phyloP scores from a whole-genome alignment of 352 stramenopile species.

The Globisporangium acanthophoron region DNA sequence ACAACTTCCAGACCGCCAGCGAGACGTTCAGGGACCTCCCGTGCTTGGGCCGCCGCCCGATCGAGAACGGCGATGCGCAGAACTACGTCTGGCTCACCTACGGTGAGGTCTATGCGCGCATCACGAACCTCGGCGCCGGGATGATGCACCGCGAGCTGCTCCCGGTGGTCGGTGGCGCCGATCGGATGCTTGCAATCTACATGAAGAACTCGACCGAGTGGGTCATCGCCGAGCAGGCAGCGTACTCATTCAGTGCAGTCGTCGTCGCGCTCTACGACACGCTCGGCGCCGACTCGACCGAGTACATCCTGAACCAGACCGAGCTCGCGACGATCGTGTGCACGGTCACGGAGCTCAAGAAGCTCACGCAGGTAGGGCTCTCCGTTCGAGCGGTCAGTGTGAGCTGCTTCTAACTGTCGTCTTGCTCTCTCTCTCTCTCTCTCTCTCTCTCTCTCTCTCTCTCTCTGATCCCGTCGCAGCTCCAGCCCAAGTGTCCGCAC shows the following conservation, averaged over 20 bases:
- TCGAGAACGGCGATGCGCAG: constrained; percentile 24
- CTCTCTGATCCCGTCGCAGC: background rate
- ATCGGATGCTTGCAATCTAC: constrained; percentile 90
- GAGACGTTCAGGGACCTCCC: constrained; percentile 20
- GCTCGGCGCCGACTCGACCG: constrained; percentile 61
- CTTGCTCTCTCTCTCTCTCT: background rate
- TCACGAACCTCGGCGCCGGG: constrained; percentile 30
- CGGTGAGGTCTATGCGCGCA: constrained; percentile 23
- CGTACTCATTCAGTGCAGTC: constrained; percentile 31
- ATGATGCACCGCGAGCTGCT: constrained; percentile 45
- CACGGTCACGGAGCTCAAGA: constrained; percentile 42
- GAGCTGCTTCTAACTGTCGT: background rate
- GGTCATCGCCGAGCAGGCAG: constrained; percentile 89
- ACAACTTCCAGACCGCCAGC: constrained; percentile 35
- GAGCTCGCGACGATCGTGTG: constrained; percentile 63
- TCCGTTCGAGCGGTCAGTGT: background rate
- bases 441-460: background rate
- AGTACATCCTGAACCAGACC: constrained; percentile 77
- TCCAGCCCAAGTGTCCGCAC: constrained; percentile 34
- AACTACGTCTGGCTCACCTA: constrained; percentile 62
- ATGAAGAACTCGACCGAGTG: constrained; percentile 97
- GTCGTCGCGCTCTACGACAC: constrained; percentile 77
- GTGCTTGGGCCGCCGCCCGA: constrained; percentile 36
- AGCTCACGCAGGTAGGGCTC: constrained; percentile 26
- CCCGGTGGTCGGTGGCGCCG: constrained; percentile 24